These are phyloP conservation scores for Polygonum maritimum DNA, from an alignment of 148 eudicot species.

Conservation along the genomic window DNA sequence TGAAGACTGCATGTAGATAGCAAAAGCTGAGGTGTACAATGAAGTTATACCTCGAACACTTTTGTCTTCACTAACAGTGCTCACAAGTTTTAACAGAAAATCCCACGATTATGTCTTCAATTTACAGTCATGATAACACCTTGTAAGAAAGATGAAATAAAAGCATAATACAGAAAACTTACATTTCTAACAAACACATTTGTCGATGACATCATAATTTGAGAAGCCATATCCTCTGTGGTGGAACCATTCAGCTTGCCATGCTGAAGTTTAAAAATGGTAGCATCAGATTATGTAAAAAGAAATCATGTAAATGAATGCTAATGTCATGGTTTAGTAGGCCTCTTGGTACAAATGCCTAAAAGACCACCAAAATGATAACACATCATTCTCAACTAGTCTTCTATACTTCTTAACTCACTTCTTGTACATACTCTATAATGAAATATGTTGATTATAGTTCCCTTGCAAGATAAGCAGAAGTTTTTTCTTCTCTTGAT, in stretches of 20 bases:
- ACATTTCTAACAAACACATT: slow-evolving; percentile 43
- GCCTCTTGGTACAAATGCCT: background rate
- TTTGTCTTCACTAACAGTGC: background rate
- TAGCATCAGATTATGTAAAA: background rate
- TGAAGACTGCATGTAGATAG: background rate
- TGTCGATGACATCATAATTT: slow-evolving; percentile 20
- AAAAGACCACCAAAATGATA: background rate
- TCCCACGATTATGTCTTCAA: background rate
- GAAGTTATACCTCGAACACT: background rate
- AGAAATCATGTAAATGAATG: background rate
- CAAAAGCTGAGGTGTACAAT: background rate
- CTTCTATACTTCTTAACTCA: background rate
- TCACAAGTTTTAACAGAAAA: background rate
- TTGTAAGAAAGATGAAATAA: background rate
- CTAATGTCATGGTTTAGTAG: background rate
- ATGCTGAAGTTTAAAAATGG: slow-evolving; percentile 21
- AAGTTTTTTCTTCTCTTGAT: background rate
- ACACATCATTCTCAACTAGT: background rate
- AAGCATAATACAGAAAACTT: slow-evolving; percentile 10
- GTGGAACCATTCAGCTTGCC: slow-evolving; percentile 12
- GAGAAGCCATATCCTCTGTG: slow-evolving; percentile 20
- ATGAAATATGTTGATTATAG: background rate
- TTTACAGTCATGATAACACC: background rate
- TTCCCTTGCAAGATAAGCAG: background rate
- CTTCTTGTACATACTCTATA: background rate